Conservation (phyloP, 192 early-diverging fungal genomes). For the Obelidium mucronatum region DNA sequence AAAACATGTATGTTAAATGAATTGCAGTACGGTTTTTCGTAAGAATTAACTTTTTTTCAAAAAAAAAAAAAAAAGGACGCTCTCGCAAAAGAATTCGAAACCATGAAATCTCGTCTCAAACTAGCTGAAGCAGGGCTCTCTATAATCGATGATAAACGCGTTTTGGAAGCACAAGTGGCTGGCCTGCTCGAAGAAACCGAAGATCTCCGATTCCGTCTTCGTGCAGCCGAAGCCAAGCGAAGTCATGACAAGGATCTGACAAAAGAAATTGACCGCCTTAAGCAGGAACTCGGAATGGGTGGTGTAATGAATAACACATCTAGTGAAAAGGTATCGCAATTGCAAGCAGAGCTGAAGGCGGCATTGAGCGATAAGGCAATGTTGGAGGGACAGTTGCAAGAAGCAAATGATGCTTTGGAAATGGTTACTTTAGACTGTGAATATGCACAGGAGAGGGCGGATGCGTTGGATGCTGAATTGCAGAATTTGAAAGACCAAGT, state of each 20-base stretch:
- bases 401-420: constrained; percentile 81
- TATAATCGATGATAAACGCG: background rate
- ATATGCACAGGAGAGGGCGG: constrained; percentile 87
- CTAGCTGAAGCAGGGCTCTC: background rate
- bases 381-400: constrained; percentile 72
- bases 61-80: background rate
- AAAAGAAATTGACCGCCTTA: constrained; percentile 74
- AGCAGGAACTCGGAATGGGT: constrained; percentile 72
- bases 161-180: background rate
- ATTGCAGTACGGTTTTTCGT: no score
- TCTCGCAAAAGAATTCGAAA: constrained; percentile 6
- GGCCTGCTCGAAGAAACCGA: constrained; percentile 67
- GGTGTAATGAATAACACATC: constrained; percentile 18
- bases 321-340: constrained; percentile 67
- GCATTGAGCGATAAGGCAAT: constrained; percentile 75
- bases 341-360: constrained; percentile 76
- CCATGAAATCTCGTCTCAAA: background rate
- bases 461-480: constrained; percentile 77
- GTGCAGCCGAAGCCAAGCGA: constrained; percentile 81
- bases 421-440: constrained; percentile 90
- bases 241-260: constrained; percentile 79
- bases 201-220: constrained; percentile 79
- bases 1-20: no score
- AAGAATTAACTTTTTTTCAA: no score
- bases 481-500: constrained; percentile 77